These are phyloP conservation scores for Gautieria morchelliformis DNA, from an alignment of 768 basidiomycete species.

Conservation along the genomic window DNA sequence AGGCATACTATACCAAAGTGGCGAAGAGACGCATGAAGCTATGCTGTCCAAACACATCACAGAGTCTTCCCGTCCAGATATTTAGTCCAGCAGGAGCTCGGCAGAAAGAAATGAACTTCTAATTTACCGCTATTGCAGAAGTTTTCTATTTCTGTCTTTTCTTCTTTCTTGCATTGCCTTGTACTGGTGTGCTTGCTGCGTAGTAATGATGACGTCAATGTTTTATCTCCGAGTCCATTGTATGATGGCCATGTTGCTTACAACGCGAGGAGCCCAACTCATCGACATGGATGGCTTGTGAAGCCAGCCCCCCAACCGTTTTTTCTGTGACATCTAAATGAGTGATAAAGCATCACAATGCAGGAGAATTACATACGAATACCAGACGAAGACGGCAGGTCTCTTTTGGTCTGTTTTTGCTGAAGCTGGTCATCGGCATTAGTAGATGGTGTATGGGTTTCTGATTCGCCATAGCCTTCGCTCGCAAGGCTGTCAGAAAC, in stretches of 20 bases:
- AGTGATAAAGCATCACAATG: not conserved
- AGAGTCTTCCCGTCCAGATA: too few species aligned
- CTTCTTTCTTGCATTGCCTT: constrained; percentile 24
- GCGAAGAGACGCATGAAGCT: too few species aligned
- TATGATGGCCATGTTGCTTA: constrained; percentile 6
- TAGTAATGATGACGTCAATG: constrained; percentile 12
- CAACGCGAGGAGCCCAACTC: constrained; percentile 10
- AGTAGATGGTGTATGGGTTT: not conserved
- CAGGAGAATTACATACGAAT: constrained; percentile 13
- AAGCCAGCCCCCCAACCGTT: constrained; percentile 13
- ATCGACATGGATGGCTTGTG: constrained; percentile 11
- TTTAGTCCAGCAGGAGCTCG: too few species aligned
- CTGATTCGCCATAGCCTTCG: constrained; percentile 7
- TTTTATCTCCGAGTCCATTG: not conserved
- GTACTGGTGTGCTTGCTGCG: constrained; percentile 16
- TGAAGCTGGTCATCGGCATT: not conserved
- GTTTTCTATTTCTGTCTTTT: constrained; percentile 15
- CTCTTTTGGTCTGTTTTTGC: not conserved
- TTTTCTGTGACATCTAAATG: constrained; percentile 23
- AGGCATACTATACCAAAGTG: too few species aligned
- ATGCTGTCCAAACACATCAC: too few species aligned
- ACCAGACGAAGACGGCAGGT: constrained; percentile 9
- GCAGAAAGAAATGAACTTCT: too few species aligned
- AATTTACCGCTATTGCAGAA: too few species aligned
- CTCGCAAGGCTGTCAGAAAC: not conserved